A percentile compares a stretch with the other conserved stretches of the same genome.
phyloP scores from a whole-genome alignment of 1,284 basidiomycete species.

The Ceratobasidium papillatum region DNA sequence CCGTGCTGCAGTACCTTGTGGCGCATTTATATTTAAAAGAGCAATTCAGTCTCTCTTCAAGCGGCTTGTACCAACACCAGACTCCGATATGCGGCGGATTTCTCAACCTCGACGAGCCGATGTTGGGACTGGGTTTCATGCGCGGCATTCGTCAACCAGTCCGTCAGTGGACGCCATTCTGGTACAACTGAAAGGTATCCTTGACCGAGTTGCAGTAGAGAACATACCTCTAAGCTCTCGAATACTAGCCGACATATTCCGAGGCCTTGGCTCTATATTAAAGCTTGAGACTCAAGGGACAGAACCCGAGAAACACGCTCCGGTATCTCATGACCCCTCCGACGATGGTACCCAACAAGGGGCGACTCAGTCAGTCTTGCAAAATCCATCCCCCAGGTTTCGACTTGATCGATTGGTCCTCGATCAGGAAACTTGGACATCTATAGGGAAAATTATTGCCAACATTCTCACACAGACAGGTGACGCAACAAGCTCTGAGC shows the following conservation, averaged over 20 bases:
- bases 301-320: neutral
- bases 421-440: constrained; percentile 20
- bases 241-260: constrained; percentile 31
- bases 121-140: neutral
- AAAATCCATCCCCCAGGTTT: constrained; percentile 4
- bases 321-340: neutral
- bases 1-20: constrained; percentile 5
- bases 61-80: constrained; percentile 7
- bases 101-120: neutral
- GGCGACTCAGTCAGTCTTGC: neutral
- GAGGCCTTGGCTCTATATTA: constrained; percentile 34
- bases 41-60: constrained; percentile 29
- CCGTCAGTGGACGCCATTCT: constrained; percentile 11
- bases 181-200: constrained; percentile 2
- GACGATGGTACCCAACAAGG: neutral
- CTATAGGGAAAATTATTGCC: constrained; percentile 19
- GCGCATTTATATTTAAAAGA: constrained; percentile 23
- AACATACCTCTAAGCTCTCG: constrained; percentile 16
- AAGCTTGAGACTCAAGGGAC: constrained; percentile 35
- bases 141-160: neutral
- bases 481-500: neutral
- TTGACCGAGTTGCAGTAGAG: constrained; percentile 9
- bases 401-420: constrained; percentile 30
- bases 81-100: constrained; percentile 3
- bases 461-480: constrained; percentile 7